Base-by-base conservation (phyloP, 192 early-diverging fungal species). In the Haplosporangium gracile region DNA sequence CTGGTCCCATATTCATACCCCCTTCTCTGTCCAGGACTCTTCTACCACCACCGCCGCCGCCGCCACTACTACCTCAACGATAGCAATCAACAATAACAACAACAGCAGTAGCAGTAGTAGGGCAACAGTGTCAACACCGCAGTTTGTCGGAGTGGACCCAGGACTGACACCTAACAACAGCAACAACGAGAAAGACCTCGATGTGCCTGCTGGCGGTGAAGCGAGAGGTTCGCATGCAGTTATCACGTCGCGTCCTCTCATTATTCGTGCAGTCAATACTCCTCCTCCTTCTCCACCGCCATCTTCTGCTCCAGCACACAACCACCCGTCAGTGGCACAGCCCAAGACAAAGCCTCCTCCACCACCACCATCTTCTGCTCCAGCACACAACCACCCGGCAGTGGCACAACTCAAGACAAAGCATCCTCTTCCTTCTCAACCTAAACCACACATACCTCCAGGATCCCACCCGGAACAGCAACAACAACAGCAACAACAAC, bases 401-500 rank as follows among this genome's bases (percentile, higher is more conserved):
- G 49, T 22, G 20, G 18, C 49, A 20, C 49, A 51, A 20, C 20
- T 2, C 16, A 51, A 51, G 49, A 32, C n/a, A 13, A 34, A 15
- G 38, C 69, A 2, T 2, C 10, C 5, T 40, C 38, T 38, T 70
- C 18, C 34, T 69, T n/a, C 65, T 60, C 43, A 45, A 45, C 60
- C 83, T 65, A 74, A 73, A 38, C 51, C 74, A 63, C 79, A 47
- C 32, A 70, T n/a, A 39, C 24, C 18, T 40, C 34, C 38, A 70
- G 20, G 68, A 39, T 20, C 10, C 11, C 68, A 38, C 4, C 15
- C 68, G 15, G 24, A 29, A 22, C 68, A 34, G 22, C 1, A 40
- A n/a, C 69, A 70, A 18, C n/a, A 29, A 22, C 68, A 34, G 22
- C 1, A 40, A n/a, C 69, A 70, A 40, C 16, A 40, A n/a, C 69